These are phyloP conservation scores for Pseudopyrenochaeta lycopersici DNA, from an alignment of 2,329 filamentous ascomycete species.

Conservation along the genomic window DNA sequence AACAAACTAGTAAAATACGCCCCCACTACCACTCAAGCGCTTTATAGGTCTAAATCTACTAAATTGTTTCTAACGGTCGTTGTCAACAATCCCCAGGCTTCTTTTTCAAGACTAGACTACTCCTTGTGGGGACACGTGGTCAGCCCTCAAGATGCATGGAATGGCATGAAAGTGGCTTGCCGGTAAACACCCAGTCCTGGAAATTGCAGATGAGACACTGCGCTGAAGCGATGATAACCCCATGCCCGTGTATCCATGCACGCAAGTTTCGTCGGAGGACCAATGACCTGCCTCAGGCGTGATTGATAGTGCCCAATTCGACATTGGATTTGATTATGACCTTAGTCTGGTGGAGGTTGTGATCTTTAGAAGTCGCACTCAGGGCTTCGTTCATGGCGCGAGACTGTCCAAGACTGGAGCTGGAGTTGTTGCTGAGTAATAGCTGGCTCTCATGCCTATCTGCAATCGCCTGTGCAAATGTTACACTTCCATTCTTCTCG, in stretches of 20 bases:
- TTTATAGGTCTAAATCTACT: not conserved
- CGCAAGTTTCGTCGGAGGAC: constrained; percentile 41
- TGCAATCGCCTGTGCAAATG: constrained; percentile 51
- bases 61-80: not conserved
- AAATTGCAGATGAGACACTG: constrained; percentile 12
- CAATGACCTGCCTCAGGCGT: constrained; percentile 43
- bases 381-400: constrained; percentile 19
- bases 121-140: constrained; percentile 11
- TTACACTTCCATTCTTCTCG: constrained; percentile 47
- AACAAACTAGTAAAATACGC: not conserved
- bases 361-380: constrained; percentile 27
- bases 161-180: constrained; percentile 19
- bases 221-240: constrained; percentile 44
- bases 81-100: no score
- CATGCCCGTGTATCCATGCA: constrained; percentile 41
- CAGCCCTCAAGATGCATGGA: constrained; percentile 1
- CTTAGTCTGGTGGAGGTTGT: constrained; percentile 42
- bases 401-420: constrained; percentile 8
- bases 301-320: constrained; percentile 42
- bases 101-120: constrained; percentile 4
- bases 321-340: constrained; percentile 43
- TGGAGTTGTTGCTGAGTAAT: constrained; percentile 21
- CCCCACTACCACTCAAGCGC: not conserved
- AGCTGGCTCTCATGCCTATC: constrained; percentile 36
- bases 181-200: constrained; percentile 22